A percentile compares a stretch with the other conserved stretches of the same genome.
Evolutionary conservation across 805 yeast genomes (phyloP).

Genomic region (Suhomyces prunicola): DNA sequence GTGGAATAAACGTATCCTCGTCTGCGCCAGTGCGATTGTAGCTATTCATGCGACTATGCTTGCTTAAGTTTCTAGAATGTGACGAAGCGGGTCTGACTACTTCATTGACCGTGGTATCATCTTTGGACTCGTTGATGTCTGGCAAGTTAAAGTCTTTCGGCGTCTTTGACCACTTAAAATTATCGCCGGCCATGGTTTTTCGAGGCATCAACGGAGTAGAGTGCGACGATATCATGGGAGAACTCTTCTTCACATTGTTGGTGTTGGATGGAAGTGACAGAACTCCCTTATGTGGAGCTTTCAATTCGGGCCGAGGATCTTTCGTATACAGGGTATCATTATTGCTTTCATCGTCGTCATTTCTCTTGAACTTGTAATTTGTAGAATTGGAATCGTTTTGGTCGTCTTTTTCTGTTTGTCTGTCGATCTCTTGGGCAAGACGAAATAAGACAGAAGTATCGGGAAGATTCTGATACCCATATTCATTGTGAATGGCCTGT

Average conservation of each 20-base stretch:
- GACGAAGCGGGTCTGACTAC: conserved; percentile 8
- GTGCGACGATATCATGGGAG: conserved; percentile 20
- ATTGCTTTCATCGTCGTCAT: neutral
- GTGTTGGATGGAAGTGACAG: neutral
- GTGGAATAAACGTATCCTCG: conserved; percentile 10
- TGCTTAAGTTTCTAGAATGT: conserved; percentile 3
- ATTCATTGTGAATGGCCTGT: neutral
- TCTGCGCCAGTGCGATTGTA: conserved; percentile 1
- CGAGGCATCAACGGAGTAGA: conserved; percentile 20
- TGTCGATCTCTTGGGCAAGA: conserved; percentile 10
- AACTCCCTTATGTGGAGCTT: neutral
- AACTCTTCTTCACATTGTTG: neutral
- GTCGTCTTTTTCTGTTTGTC: neutral
- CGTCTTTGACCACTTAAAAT: conserved; percentile 4
- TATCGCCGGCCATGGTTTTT: neutral
- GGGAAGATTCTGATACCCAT: neutral
- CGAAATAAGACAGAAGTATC: conserved; percentile 11
- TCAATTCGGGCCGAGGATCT: neutral
- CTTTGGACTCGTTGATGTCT: conserved; percentile 10
- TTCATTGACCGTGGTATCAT: conserved; percentile 12
- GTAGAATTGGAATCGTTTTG: neutral
- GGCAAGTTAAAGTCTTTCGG: conserved; percentile 3
- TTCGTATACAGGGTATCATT: neutral
- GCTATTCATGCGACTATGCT: conserved; percentile 6
- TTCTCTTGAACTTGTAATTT: neutral